A percentile compares a stretch with the other conserved stretches of the same genome.
These are phyloP conservation scores for Jimgerdemannia lactiflua DNA, from an alignment of 192 early-diverging fungal species.

Conservation along the genomic window DNA sequence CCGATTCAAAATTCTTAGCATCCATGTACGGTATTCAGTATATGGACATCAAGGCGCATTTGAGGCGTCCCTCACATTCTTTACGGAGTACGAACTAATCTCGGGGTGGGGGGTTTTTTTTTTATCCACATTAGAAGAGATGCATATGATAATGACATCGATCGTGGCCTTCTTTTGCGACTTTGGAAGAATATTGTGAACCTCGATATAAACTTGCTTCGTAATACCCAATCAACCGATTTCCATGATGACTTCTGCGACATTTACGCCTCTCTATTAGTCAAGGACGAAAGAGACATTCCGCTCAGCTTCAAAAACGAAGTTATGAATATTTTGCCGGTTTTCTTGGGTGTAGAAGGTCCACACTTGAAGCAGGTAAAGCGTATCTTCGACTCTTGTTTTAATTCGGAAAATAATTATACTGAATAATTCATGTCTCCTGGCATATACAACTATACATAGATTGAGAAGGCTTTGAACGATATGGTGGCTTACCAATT, in stretches of 20 bases:
- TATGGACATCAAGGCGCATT: too few species aligned
- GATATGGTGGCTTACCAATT: constrained; percentile 48
- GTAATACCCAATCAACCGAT: constrained; percentile 15
- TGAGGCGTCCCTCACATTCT: too few species aligned
- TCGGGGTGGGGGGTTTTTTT: not conserved
- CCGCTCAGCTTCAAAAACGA: constrained; percentile 38
- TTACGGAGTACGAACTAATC: not conserved
- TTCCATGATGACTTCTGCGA: constrained; percentile 37
- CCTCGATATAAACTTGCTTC: constrained; percentile 37
- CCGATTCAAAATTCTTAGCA: constrained; percentile 19
- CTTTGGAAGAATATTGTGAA: constrained; percentile 50
- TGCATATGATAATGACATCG: constrained; percentile 5
- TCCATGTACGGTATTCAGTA: not conserved
- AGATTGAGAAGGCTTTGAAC: constrained; percentile 40
- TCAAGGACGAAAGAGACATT: constrained; percentile 10
- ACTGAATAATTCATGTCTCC: not conserved
- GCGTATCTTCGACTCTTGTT: not conserved
- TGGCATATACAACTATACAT: constrained; percentile 13
- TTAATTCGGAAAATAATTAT: too few species aligned
- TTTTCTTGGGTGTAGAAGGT: constrained; percentile 34
- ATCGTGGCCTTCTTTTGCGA: constrained; percentile 26
- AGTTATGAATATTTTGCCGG: constrained; percentile 43
- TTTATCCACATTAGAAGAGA: constrained; percentile 15
- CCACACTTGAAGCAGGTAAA: constrained; percentile 24
- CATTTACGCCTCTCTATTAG: constrained; percentile 32